Base-by-base conservation (phyloP, 2,329 filamentous ascomycete genomes). In the Aspergillus nomiae region DNA sequence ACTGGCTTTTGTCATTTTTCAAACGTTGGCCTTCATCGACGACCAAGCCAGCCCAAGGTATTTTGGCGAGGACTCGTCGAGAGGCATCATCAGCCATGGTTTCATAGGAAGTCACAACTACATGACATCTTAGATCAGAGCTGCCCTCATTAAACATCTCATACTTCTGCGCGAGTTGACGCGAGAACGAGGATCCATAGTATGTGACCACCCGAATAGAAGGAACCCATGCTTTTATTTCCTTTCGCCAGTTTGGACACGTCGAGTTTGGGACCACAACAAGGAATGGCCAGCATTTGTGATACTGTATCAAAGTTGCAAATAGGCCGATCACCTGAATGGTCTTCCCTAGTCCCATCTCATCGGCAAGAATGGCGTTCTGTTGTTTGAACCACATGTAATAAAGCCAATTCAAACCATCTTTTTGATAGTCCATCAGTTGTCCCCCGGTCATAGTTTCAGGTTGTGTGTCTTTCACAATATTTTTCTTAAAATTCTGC, bases 281-380 rank as follows among this genome's bases (percentile, higher is more conserved):
- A 19, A 99, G 83, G 74, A 97, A 98, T 0, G 95, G 95, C 86
- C 91, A 98, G 77, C 92, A 95, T 73, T 86, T 83, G 71, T 87
- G 84, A 58, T 89, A 85, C 64, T 90, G 84, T 28, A 90, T 84
- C 43, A 98, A 79, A 0, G 90, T 89, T 1, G 91, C 88, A 64
- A 98, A 85, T 65, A 97, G 86, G 3, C 89, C 87, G 64, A 98
- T 91, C 58, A 97, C 89, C 75, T 99, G 95, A 36, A 99, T 92
- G 0, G 95, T 99, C 81, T 99, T 99, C 36, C 95, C 95, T 2
- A 99, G 86, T 46, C 95, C 95, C 95, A 99, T 99, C 74, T 99
- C 95, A 73, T 99, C 95, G 0, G 95, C 95, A 8, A 98, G 85
- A 63, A 98, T 94, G 32, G 93, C 91, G 71, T 95, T 98, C 73